phyloP scores from a whole-genome alignment of 2,329 filamentous ascomycete genomes.

The Basipetospora sp. region DNA sequence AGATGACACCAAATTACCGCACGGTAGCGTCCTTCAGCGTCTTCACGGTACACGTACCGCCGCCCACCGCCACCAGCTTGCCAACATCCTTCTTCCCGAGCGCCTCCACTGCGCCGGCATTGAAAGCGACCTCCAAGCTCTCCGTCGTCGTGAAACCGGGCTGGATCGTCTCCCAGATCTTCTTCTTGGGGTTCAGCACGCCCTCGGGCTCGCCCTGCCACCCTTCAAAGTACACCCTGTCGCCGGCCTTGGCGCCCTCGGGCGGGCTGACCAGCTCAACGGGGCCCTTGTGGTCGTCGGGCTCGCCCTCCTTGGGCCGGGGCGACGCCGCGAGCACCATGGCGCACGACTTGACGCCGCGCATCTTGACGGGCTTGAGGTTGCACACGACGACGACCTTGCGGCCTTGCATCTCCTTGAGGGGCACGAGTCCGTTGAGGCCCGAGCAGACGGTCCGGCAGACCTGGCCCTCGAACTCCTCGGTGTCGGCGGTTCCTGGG shows the following conservation, averaged over 20 bases:
- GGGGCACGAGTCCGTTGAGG: slow-evolving; percentile 77
- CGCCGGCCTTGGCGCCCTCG: slow-evolving; percentile 62
- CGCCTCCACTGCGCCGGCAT: slow-evolving; percentile 62
- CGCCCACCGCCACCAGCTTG: slow-evolving; percentile 60
- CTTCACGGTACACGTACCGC: slow-evolving; percentile 71
- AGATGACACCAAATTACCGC: too few relatives aligned
- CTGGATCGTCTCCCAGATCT: slow-evolving; percentile 95
- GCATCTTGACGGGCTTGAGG: slow-evolving; percentile 98
- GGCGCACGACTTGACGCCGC: slow-evolving; percentile 59
- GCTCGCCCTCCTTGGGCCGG: slow-evolving; percentile 65
- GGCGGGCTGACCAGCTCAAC: slow-evolving; percentile 87
- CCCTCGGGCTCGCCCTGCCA: slow-evolving; percentile 88
- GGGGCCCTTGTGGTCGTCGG: slow-evolving; percentile 70
- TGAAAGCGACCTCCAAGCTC: slow-evolving; percentile 68
- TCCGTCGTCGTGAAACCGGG: slow-evolving; percentile 88
- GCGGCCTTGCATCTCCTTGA: slow-evolving; percentile 92
- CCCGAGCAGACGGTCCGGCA: slow-evolving; percentile 95
- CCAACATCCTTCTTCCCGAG: slow-evolving; percentile 54
- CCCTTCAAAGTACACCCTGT: slow-evolving; percentile 83
- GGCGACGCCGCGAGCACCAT: slow-evolving; percentile 96
- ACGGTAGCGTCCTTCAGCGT: slow-evolving; percentile 68
- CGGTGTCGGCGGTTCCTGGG: slow-evolving; percentile 66
- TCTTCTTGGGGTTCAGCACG: slow-evolving; percentile 97
- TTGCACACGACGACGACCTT: slow-evolving; percentile 95
- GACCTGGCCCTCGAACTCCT: slow-evolving; percentile 78